Base-by-base conservation (phyloP, 371 early-diverging fungal species). In the Lichtheimia ornata region DNA sequence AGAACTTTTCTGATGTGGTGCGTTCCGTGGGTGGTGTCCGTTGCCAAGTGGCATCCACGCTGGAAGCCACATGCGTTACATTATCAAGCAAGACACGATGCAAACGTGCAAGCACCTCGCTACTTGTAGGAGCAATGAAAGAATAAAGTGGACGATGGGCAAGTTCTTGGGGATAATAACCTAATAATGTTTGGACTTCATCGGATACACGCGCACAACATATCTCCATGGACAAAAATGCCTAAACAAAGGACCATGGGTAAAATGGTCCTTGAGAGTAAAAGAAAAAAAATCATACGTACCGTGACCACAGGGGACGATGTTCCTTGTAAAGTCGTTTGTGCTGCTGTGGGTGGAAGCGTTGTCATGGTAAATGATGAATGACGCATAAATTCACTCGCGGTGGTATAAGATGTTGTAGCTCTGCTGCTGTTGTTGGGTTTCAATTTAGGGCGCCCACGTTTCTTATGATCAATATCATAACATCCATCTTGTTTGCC, bases 401-500 rank as follows among this genome's bases (percentile, higher is more conserved):
- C 55, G 56, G 35, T 63, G 63, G 62, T 5, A 5, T 35, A 47
- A 35, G 50, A 47, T 1, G 7, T 30, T 7, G 1, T 30, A 5
- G 6, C 7, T 2, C 27, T 27, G 5, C 5, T 27, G 27, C 5
- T 27, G 30, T 30, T 30, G 52, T 82, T 79, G 61, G 81, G 86
- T 57, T 84, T 81, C 20, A 87, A 70, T 67, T 88, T 90, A 28
- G 91, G 92, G 17, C 92, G 81, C 18, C 92, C 92, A 63, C 92
- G 83, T 65, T 90, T 90, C 65, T 89, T 91, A 71, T 90, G 91
- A 67, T 88, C 83, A 53, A 89, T 87, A 64, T 91, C 92, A 50
- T 84, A 78, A 61, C 92, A 91, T n/a, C 84, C 83, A 53, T 88
- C 88, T 56, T 81, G 76, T 66, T 86, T 88, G 47, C 85, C 84